Base-by-base conservation (phyloP, 164 flowering plant genomes). In the Echeveria elegans region DNA sequence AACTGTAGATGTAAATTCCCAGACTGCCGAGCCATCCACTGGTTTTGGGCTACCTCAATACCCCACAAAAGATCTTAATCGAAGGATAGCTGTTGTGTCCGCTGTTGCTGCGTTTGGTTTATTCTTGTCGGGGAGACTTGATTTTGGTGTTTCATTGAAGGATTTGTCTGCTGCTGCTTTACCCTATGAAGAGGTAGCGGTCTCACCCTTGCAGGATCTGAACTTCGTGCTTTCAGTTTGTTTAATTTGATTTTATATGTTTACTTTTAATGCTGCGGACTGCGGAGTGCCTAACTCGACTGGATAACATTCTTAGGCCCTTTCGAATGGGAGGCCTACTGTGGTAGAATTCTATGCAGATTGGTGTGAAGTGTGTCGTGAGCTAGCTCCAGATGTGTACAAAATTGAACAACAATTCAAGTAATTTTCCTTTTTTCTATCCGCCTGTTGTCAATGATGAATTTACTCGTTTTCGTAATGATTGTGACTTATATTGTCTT, bases 301-400 rank as follows among this genome's bases (percentile, higher is more conserved):
- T 63, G 65, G 52, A 26, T 15, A 68, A 15, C 37, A 63, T 71
- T 66, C 23, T 56, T 11, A 94, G 99, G 99, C 99, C 64, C 82
- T 94, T 14, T 75, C 96, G 62, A 91, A 91, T 74, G 96, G 96
- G 75, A 88, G 79, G 82, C 99, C 99, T 2, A 94, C 99, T 11
- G 96, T 94, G 47, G 95, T 94, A 56, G 99, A 94, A 81, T 94
- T 94, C 67, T 94, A 94, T 75, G 99, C 99, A 18, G 99, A 94
- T 80, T 94, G 99, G 98, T 93, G 61, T 28, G 61, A 56, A 28
- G 61, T 56, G 32, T 56, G 99, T 70, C 81, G 93, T 45, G 96
- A 91, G 79, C 77, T 89, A 71, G 97, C 95, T 64, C 97, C 97
- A 8, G 99, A 94, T 76, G 86, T 94, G 14, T 94, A 90, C 80